phyloP scores from a whole-genome alignment of 306 rosid genomes.

The Alnus rubra region DNA sequence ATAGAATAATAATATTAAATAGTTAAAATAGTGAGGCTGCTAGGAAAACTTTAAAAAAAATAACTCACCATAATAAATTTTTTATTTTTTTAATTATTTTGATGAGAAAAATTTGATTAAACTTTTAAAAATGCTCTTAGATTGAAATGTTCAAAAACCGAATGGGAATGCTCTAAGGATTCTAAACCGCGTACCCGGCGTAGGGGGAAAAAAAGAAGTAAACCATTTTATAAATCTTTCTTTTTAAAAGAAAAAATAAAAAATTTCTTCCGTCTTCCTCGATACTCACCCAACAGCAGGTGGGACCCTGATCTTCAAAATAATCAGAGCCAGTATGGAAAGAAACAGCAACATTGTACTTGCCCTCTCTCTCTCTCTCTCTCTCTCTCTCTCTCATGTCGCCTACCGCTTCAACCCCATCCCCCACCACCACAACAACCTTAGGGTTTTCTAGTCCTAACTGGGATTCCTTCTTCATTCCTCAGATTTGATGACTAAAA shows the following conservation, averaged over 20 bases:
- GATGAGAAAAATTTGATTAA: too few relatives aligned
- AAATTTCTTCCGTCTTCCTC: constrained; percentile 4
- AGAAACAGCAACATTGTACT: constrained; percentile 28
- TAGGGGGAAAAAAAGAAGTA: too few relatives aligned
- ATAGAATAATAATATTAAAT: too few relatives aligned
- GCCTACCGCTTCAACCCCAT: neutral
- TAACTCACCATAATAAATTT: too few relatives aligned
- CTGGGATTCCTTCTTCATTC: constrained; percentile 12
- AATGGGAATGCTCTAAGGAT: too few relatives aligned
- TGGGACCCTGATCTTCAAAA: constrained; percentile 53
- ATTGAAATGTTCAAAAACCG: too few relatives aligned
- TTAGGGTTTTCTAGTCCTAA: constrained; percentile 47
- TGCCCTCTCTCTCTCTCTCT: constrained; percentile 21
- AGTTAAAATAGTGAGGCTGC: too few relatives aligned
- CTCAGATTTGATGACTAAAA: constrained; percentile 1
- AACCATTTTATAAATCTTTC: neutral
- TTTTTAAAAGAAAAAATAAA: neutral
- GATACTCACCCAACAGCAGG: constrained; percentile 17
- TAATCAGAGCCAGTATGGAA: constrained; percentile 69
- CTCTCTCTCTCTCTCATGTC: constrained; percentile 18
- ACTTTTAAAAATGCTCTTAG: too few relatives aligned
- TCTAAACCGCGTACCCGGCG: too few relatives aligned
- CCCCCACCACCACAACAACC: constrained; percentile 5
- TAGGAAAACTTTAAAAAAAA: too few relatives aligned
- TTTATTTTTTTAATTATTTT: too few relatives aligned